Evolutionary conservation across 306 rosid genomes (phyloP), one percentile per base, ranked within the genome.

Genomic region (Fagus sylvatica): DNA sequence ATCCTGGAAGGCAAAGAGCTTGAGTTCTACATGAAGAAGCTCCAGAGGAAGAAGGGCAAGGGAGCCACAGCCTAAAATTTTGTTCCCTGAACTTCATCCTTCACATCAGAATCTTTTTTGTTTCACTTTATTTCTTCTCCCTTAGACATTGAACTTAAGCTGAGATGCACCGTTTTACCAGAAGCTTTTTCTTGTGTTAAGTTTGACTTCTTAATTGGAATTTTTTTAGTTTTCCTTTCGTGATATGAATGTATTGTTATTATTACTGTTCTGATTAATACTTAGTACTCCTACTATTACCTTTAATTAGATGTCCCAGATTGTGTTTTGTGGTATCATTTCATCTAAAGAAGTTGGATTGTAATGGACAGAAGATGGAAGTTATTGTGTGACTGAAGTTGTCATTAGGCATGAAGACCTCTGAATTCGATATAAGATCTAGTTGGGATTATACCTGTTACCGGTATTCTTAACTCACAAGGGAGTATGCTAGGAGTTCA

Each of bases 11-110:
- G 85, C 12, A 81, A 66, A 36, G 85, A 81, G 71, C 71, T 81
- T 0, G 85, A 81, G 71, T 81, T 81, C 72, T 81, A 81, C 81
- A 76, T 71, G 81, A 81, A 81, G 85, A 76, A 81, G 81, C 53
- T 81, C 37, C 85, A 81, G 61, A 72, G 74, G 48, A 81, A 81
- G 81, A 81, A 81, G 81, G 81, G 85, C 68, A 81, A 76, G 74
- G 78, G 78, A 3, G 81, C 74, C 56, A 40, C 76, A 12, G 74
- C 85, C 36, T 81, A 76, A 41, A 53, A 22, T 76, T 77, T 76
- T 66, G 71, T 49, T 66, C 0, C 41, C 12, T 33, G 71, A 34
- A 80, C 62, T 46, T 36, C 3, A 46, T 22, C 13, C 10, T 42
- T 30, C 33, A 53, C 33, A 55, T 7, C 61, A 12, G 69, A 53